Evolutionary conservation across 2,329 filamentous ascomycete species (phyloP), one percentile per base, ranked within the genome.

Genomic region (Clarireedia hainanense): DNA sequence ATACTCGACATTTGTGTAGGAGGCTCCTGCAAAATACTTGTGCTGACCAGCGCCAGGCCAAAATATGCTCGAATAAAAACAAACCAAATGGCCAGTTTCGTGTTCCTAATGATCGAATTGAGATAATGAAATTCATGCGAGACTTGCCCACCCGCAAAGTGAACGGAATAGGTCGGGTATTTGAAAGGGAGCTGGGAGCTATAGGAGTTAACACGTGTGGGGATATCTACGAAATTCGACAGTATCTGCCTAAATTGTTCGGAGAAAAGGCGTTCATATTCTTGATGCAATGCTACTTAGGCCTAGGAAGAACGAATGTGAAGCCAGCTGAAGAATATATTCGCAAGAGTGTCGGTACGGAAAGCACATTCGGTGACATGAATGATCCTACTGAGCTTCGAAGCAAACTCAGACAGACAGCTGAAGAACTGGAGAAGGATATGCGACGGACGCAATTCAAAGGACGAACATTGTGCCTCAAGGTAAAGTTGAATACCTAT

Each of bases 11-110:
- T 34, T 34, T 34, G 30, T 1, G 30, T 30, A 30, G 27, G 6
- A 30, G 27, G 27, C 27, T 30, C 30, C 10, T 34, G 10, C 10
- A 34, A 2, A n/a, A 20, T 20, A 42, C 12, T 46, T 24, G 20
- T 46, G 12, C 20, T 46, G 10, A 46, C 12, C 4, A 23, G 23
- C 17, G 12, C 42, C 12, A 55, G 14, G 92, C 94, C 30, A 99
- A 99, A 72, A 96, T 99, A 34, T 90, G 88, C 64, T 95, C 90
- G 17, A 96, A 99, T 68, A 83, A 87, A 70, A 96, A 97, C 71
- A 99, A 99, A 68, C 94, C 94, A 0, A 95, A 99, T 64, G 94
- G 94, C 0, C 94, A 97, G 67, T 97, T 87, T 64, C 73, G 81
- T 9, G 75, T 97, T 1, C 79, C 86, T 0, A 88, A 79, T 52